Base-by-base conservation (phyloP, 2,329 filamentous ascomycete species). In the Aspergillus unguis region DNA sequence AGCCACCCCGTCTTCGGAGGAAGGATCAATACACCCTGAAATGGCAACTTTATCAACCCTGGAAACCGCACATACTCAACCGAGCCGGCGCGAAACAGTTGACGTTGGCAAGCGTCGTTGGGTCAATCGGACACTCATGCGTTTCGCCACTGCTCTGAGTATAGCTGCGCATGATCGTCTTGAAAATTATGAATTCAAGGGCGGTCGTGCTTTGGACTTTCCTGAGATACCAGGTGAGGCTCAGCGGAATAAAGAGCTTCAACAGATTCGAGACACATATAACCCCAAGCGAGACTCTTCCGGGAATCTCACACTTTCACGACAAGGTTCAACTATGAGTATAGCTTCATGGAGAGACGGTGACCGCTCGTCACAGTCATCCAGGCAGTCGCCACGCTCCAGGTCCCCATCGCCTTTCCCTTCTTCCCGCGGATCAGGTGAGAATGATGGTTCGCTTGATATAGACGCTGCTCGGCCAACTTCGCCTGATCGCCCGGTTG, bases 151-250 rank as follows among this genome's bases (percentile, higher is more conserved):
- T 6, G n/a, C 38, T 0, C 4, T 49, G 2, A 49, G 47, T 9
- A 37, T 29, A 9, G 47, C 47, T 2, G 47, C 47, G 1, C 40
- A 43, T 25, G 38, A 43, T 3, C 47, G 47, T 27, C 47, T 49
- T 27, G 11, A 36, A 5, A 32, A 49, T n/a, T 36, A 43, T 37
- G 38, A 37, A 1, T 49, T 49, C n/a, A 36, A 29, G 40, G 11
- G 36, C 11, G 47, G 47, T 1, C 31, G 23, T 3, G 46, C 46
- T 3, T 23, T 23, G 1, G 40, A 43, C 32, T 49, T 49, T 17
- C 47, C 47, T 6, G 47, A 49, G n/a, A 37, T 49, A 36, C 47
- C 47, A 8, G 47, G 25, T 1, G 47, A 49, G 28, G 26, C 9
- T 2, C 38, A 43, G 31, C 11, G 47, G 5, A 49, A 44, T 5